Evolutionary conservation across 1,284 basidiomycete species (phyloP), one percentile per base, ranked within the genome.

Genomic region (Inonotus hispidus): DNA sequence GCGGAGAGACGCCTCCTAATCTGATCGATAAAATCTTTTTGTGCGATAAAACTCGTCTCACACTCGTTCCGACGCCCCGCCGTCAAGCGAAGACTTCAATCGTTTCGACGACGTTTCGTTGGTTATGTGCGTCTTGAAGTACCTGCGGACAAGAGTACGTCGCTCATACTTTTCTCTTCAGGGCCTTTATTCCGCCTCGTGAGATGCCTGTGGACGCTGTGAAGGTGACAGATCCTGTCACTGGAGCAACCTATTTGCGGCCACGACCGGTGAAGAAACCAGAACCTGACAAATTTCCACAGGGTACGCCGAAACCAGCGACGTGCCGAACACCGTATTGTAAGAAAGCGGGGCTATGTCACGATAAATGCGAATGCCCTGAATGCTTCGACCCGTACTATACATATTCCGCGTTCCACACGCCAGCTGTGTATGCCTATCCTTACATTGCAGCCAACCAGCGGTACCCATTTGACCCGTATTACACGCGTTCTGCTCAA

Each of bases 211-310:
- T 47, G 45, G 59, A 60, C 13, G 29, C 27, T 10, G 52, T 54
- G 16, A 43, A 25, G 19, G 32, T 53, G 25, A 52, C 46, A 19
- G 60, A 61, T 56, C 60, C 60, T 27, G 35, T 37, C 27, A 61
- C 60, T 39, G 60, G 60, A 16, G 60, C 60, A 3, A 56, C n/a
- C 7, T 50, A 43, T 45, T 41, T 49, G n/a, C 60, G 58, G n/a
- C 37, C 27, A 35, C 43, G 46, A 14, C 45, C 19, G 3, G n/a
- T 37, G 19, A 46, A 43, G 23, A 45, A 43, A 35, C 54, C 35
- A 23, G 35, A 56, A 10, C 8, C 37, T 29, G 37, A 57, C n/a
- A 39, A 47, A 19, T n/a, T 29, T 37, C 27, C 25, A 3, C 21
- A 55, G 19, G 41, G 41, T 43, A 43, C 16, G 7, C 53, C 59